Conservation (phyloP, 1,139 yeast species). For the Saccharomyces hybrid region DNA sequence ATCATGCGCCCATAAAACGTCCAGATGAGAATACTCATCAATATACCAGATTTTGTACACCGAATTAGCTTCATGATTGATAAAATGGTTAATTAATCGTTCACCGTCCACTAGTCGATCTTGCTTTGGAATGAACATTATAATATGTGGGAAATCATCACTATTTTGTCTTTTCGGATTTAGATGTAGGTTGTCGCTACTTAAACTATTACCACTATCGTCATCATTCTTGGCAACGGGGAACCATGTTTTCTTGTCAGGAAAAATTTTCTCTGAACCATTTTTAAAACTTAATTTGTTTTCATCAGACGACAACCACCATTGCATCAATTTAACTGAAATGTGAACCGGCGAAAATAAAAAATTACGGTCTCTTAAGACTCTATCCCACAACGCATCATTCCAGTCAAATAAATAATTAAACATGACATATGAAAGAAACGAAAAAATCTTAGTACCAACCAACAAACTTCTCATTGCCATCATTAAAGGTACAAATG, state of each 20-base stretch:
- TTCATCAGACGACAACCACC: constrained; percentile 60
- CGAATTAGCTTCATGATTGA: constrained; percentile 41
- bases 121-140: constrained; percentile 45
- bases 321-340: constrained; percentile 71
- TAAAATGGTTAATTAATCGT: constrained; percentile 41
- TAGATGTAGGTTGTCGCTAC: constrained; percentile 31
- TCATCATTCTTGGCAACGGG: constrained; percentile 15
- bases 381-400: constrained; percentile 66
- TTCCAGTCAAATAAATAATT: constrained; percentile 82
- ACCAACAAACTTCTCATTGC: constrained; percentile 41
- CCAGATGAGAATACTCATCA: constrained; percentile 73
- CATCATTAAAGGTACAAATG: constrained; percentile 58
- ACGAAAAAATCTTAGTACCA: constrained; percentile 50
- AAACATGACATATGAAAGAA: constrained; percentile 69
- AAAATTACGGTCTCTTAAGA: constrained; percentile 63
- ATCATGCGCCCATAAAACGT: constrained; percentile 82
- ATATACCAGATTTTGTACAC: constrained; percentile 40
- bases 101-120: constrained; percentile 58
- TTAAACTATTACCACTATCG: constrained; percentile 6
- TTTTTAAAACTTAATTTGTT: constrained; percentile 25
- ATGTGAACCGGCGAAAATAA: constrained; percentile 78
- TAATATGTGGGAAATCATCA: constrained; percentile 31
- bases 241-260: constrained; percentile 30
- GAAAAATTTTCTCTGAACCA: constrained; percentile 27
- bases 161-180: constrained; percentile 21